Evolutionary conservation across 768 basidiomycete species (phyloP).

Genomic region (Panus rudis): DNA sequence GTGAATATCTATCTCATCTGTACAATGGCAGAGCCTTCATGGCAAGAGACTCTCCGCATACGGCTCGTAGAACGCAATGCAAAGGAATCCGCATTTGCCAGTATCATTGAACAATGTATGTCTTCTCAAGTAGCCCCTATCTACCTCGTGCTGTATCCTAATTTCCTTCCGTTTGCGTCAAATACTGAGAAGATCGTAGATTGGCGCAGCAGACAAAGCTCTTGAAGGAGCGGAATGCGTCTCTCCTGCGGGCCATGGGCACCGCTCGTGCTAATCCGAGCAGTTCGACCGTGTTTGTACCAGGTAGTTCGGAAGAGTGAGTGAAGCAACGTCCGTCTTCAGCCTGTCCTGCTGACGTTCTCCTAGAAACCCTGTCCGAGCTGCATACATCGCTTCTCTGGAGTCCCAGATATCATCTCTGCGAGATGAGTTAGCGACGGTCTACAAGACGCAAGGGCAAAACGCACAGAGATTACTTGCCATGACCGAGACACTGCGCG

Average conservation of each 20-base stretch:
- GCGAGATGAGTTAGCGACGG: constrained; percentile 85
- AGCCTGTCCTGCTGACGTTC: constrained; percentile 1
- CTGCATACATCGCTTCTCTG: constrained; percentile 85
- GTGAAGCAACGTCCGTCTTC: constrained; percentile 21
- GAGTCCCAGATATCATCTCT: constrained; percentile 91
- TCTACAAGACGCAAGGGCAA: constrained; percentile 95
- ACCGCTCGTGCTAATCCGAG: constrained; percentile 59
- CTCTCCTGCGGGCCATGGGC: constrained; percentile 77
- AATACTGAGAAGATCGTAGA: constrained; percentile 64
- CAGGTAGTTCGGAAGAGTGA: constrained; percentile 67
- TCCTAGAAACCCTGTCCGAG: constrained; percentile 71
- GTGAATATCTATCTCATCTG: background rate
- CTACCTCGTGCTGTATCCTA: constrained; percentile 10
- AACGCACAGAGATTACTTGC: constrained; percentile 88
- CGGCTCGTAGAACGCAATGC: constrained; percentile 81
- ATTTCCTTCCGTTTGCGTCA: constrained; percentile 9
- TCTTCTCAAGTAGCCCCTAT: constrained; percentile 12
- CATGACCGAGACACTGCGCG: constrained; percentile 92
- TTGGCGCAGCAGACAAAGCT: constrained; percentile 89
- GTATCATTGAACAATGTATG: constrained; percentile 91
- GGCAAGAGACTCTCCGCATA: constrained; percentile 77
- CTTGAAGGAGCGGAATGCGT: constrained; percentile 87
- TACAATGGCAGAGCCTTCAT: constrained; percentile 71
- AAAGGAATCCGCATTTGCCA: constrained; percentile 71
- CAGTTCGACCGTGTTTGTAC: constrained; percentile 54